Percentiles rank a stretch among this genome's conserved stretches.
phyloP scores from a whole-genome alignment of 805 yeast genomes.

The Starmera quercuum region DNA sequence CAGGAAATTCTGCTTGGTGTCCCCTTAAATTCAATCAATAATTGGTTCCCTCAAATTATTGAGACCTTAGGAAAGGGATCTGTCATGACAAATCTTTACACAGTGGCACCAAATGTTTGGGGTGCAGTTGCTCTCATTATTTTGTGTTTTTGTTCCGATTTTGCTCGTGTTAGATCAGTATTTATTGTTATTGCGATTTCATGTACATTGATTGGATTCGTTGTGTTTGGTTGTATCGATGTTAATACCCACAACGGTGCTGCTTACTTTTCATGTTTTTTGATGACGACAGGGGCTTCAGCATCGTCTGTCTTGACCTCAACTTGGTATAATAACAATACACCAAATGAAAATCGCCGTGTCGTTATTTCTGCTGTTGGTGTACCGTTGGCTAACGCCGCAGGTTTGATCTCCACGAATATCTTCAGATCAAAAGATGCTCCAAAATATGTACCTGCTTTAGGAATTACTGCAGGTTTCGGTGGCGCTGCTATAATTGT shows the following conservation, averaged over 20 bases:
- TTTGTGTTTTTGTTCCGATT: slow-evolving; percentile 35
- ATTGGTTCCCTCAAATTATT: slow-evolving; percentile 42
- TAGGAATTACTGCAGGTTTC: slow-evolving; percentile 38
- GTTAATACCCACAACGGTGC: slow-evolving; percentile 28
- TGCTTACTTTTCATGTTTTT: slow-evolving; percentile 35
- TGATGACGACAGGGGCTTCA: slow-evolving; percentile 42
- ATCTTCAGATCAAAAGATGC: slow-evolving; percentile 44
- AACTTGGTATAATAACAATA: slow-evolving; percentile 44
- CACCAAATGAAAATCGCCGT: slow-evolving; percentile 37
- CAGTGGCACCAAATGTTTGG: slow-evolving; percentile 42
- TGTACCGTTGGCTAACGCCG: slow-evolving; percentile 49
- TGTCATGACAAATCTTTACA: slow-evolving; percentile 31
- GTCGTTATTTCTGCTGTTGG: slow-evolving; percentile 41
- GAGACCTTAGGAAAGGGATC: slow-evolving; percentile 30
- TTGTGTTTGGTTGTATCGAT: slow-evolving; percentile 38
- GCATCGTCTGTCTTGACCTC: slow-evolving; percentile 42
- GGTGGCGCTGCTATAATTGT: slow-evolving; percentile 35
- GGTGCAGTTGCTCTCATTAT: slow-evolving; percentile 36
- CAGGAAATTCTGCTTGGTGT: slow-evolving; percentile 39
- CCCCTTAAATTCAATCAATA: slow-evolving; percentile 39
- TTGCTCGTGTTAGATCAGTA: slow-evolving; percentile 27
- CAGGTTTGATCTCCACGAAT: slow-evolving; percentile 47
- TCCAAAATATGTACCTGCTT: slow-evolving; percentile 46
- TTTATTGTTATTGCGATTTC: slow-evolving; percentile 31
- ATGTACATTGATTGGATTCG: slow-evolving; percentile 36